A percentile compares a stretch with the other conserved stretches of the same genome.
These are phyloP conservation scores for Haplosporangium gracile DNA, from an alignment of 192 early-diverging fungal genomes.

Conservation along the genomic window DNA sequence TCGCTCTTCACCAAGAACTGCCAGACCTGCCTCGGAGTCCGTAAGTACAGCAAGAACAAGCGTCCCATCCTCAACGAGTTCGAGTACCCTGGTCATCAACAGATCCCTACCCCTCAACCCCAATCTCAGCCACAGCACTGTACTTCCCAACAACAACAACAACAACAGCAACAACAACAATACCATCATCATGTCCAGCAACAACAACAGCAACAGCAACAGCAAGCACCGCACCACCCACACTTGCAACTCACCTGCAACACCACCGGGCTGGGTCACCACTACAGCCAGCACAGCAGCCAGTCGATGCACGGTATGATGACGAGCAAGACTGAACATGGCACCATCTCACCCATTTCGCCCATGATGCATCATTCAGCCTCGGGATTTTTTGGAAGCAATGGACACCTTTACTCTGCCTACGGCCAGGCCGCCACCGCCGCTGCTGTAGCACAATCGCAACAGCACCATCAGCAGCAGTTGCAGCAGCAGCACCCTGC, in stretches of 20 bases:
- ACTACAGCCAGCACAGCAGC: background rate
- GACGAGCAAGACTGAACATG: conserved; percentile 30
- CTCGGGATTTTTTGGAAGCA: conserved; percentile 34
- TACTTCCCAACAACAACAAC: conserved; percentile 11
- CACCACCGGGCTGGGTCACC: conserved; percentile 11
- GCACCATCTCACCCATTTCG: conserved; percentile 46
- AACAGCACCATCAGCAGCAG: conserved; percentile 20
- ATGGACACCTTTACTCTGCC: conserved; percentile 19
- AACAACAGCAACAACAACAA: no score
- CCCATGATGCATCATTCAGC: conserved; percentile 36
- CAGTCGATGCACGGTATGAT: conserved; percentile 1
- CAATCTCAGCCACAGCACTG: conserved; percentile 1
- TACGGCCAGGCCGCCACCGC: conserved; percentile 11
- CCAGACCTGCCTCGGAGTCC: conserved; percentile 53
- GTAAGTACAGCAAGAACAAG: conserved; percentile 57
- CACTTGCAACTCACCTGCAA: conserved; percentile 47
- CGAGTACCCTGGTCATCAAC: conserved; percentile 37
- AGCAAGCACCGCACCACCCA: conserved; percentile 14
- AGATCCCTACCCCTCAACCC: background rate
- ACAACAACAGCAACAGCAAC: conserved; percentile 25
- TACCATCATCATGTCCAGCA: conserved; percentile 22
- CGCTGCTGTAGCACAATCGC: background rate
- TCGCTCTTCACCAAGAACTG: conserved; percentile 58
- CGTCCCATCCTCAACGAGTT: conserved; percentile 49
- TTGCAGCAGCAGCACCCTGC: conserved; percentile 34